Conservation (phyloP, 208 protist species). For the Acanthamoeba castellanii region DNA sequence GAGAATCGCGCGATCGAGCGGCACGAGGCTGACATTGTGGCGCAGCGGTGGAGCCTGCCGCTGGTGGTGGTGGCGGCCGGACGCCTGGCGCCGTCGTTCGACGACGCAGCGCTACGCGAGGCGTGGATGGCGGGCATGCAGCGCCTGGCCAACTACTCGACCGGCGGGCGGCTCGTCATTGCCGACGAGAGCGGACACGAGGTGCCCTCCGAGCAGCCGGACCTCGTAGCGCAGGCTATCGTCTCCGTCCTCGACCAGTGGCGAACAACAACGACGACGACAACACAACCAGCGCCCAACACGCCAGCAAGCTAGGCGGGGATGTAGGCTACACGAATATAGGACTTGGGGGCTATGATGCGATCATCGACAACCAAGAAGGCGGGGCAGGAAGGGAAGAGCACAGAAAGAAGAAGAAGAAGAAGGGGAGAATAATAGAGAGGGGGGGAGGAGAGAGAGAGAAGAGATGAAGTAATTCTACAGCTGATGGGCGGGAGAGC, state of each 20-base stretch:
- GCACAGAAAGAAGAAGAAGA: too few relatives aligned
- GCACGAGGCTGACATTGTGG: background rate
- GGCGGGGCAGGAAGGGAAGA: too few relatives aligned
- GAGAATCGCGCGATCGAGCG: background rate
- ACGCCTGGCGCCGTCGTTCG: background rate
- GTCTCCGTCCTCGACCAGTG: background rate
- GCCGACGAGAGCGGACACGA: background rate
- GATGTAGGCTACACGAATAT: too few relatives aligned
- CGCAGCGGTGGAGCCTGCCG: background rate
- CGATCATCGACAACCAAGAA: too few relatives aligned
- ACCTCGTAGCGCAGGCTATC: constrained; percentile 4
- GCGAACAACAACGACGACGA: too few relatives aligned
- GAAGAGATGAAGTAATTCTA: too few relatives aligned
- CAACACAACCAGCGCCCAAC: too few relatives aligned
- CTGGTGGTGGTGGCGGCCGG: background rate
- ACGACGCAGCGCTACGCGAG: background rate
- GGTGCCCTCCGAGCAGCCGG: constrained; percentile 18
- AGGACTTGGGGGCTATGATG: too few relatives aligned
- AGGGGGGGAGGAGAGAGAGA: too few relatives aligned
- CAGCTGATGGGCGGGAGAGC: too few relatives aligned
- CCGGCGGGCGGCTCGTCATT: background rate
- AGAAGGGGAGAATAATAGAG: too few relatives aligned
- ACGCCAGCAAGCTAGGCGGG: too few relatives aligned
- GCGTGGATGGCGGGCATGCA: constrained; percentile 3
- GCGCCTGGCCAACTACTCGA: background rate